Percentiles rank a stretch among this genome's conserved stretches.
Evolutionary conservation across 176 grass and related monocot species (phyloP).

Genomic region (Eragrostis curvula): DNA sequence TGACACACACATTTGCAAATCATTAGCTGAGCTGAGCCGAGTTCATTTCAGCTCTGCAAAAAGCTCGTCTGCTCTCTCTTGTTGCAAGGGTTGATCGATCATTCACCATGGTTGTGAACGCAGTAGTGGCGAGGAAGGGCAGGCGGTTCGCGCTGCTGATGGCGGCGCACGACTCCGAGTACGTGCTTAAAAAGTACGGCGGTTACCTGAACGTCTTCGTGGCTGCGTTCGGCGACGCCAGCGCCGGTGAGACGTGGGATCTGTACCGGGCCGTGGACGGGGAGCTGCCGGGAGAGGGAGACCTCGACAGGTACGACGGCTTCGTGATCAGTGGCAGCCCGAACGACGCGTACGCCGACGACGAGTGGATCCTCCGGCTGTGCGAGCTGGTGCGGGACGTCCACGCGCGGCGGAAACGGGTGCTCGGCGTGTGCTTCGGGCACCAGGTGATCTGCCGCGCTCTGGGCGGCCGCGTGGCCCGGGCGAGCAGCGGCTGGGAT

Average conservation of each 20-base stretch:
- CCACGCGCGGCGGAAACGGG: slow-evolving; percentile 51
- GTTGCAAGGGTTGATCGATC: not conserved
- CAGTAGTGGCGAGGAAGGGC: not conserved
- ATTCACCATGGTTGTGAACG: slow-evolving; percentile 39
- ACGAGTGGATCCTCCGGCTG: slow-evolving; percentile 70
- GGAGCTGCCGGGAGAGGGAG: slow-evolving; percentile 54
- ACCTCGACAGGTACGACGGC: slow-evolving; percentile 56
- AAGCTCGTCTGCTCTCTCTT: not conserved
- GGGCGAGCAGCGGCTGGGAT: slow-evolving; percentile 69
- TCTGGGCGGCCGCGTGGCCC: slow-evolving; percentile 64
- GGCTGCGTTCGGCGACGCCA: slow-evolving; percentile 60
- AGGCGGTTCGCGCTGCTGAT: slow-evolving; percentile 74
- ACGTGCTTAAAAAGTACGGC: slow-evolving; percentile 72
- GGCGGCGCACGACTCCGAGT: slow-evolving; percentile 86
- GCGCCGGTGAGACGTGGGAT: slow-evolving; percentile 74
- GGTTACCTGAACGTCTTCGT: slow-evolving; percentile 90
- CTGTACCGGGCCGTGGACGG: slow-evolving; percentile 79
- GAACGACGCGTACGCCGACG: slow-evolving; percentile 69
- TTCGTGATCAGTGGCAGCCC: slow-evolving; percentile 96
- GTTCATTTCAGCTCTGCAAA: not conserved
- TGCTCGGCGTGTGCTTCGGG: slow-evolving; percentile 95
- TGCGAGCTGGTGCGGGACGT: slow-evolving; percentile 64
- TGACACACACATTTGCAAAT: not conserved
- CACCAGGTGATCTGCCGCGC: slow-evolving; percentile 93
- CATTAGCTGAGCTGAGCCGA: not conserved